Base-by-base conservation (phyloP, 441 rosid species). In the Gossypium gossypioides region DNA sequence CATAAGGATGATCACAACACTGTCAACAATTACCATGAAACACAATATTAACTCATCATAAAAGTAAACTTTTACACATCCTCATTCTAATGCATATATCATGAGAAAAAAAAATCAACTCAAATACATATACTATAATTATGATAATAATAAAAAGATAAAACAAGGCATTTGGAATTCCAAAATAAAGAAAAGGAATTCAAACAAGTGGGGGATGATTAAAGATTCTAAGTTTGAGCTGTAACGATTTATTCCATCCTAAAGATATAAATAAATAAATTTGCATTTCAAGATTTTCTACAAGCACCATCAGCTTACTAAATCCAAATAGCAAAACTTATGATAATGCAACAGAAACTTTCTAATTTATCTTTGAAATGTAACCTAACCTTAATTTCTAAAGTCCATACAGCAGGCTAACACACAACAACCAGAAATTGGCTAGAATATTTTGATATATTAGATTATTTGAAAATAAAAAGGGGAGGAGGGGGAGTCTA, bases 1-100 rank as follows among this genome's bases (percentile, higher is more conserved):
- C 72, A 80, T 88, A 91, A 21, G 99, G 98, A 84, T 92, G 96
- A 81, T 92, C 93, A 80, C 98, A 95, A 80, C 91, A 86, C 99
- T 95, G 96, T 75, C 81, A 79, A 78, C 72, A 72, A 50, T 70
- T 69, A 79, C 60, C 75, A 63, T n/a, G 25, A 10, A 50, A 48
- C 50, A 72, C 4, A 15, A 54, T 24, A 73, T 40, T 9, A 51
- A 68, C 71, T 48, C 58, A 44, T 22, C 8, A 65, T 50, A 50
- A 21, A 1, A 70, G 13, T 56, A 70, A 55, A 54, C 5, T 22
- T 56, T 15, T 5, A 25, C 46, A 18, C 6, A 46, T 5, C 64
- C 32, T 6, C 56, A 4, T 58, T 16, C 24, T 7, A 50, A 67
- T 48, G 44, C 57, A 67, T n/a, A 48, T 50, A 67, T 48, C 52